Percentiles rank a stretch among this genome's conserved stretches.
These are phyloP conservation scores for Pythium sp. DNA, from an alignment of 352 stramenopile genomes.

Conservation along the genomic window DNA sequence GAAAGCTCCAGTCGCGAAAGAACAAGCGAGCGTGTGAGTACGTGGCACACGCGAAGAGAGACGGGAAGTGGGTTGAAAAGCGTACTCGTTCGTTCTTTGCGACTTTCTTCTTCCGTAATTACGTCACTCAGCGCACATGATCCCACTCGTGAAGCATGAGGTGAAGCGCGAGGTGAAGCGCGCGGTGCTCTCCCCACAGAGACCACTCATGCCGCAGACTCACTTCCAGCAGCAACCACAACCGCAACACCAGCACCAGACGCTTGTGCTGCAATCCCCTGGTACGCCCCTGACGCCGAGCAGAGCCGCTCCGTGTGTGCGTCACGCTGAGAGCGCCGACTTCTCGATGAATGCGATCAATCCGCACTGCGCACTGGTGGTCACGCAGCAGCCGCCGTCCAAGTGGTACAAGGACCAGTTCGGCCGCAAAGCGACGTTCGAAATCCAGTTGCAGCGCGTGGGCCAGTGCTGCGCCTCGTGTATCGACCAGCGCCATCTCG, in stretches of 20 bases:
- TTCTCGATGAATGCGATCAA: slow-evolving; percentile 7
- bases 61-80: slow-evolving; percentile 17
- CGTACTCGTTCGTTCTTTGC: neutral
- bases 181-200: slow-evolving; percentile 9
- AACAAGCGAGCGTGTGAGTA: neutral
- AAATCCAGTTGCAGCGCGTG: slow-evolving; percentile 38
- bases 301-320: neutral
- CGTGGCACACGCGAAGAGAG: neutral
- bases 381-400: slow-evolving; percentile 54
- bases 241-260: slow-evolving; percentile 3
- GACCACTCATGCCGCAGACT: neutral
- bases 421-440: slow-evolving; percentile 71
- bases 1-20: neutral
- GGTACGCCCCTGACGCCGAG: neutral
- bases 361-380: slow-evolving; percentile 36
- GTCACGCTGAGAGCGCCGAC: slow-evolving; percentile 16
- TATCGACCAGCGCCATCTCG: slow-evolving; percentile 46
- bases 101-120: slow-evolving; percentile 10
- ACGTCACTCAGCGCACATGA: slow-evolving; percentile 16
- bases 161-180: slow-evolving; percentile 18
- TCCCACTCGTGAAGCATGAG: slow-evolving; percentile 17
- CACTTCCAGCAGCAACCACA: neutral
- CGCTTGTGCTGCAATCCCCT: neutral
- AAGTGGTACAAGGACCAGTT: slow-evolving; percentile 84
- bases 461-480: slow-evolving; percentile 37